These are phyloP conservation scores for Chloris gayana DNA, from an alignment of 176 grass and related monocot genomes.

Conservation along the genomic window DNA sequence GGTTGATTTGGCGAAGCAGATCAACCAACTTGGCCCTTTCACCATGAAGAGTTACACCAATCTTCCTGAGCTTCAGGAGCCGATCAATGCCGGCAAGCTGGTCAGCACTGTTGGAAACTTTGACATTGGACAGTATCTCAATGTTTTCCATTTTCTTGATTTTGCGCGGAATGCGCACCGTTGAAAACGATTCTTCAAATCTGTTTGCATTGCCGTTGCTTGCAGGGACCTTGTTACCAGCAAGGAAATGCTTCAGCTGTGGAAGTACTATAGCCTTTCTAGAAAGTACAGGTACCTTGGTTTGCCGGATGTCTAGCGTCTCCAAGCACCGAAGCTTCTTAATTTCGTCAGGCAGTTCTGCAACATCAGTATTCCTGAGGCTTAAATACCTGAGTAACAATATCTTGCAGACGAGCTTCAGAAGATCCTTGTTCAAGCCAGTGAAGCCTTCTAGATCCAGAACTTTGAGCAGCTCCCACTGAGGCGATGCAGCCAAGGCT, in stretches of 20 bases:
- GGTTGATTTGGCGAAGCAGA: not conserved
- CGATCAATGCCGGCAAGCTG: not conserved
- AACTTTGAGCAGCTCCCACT: conserved; percentile 1
- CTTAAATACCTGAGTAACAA: conserved; percentile 35
- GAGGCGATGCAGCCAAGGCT: not conserved
- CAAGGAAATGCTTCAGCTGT: conserved; percentile 2
- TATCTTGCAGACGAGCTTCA: conserved; percentile 36
- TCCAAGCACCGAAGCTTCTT: conserved; percentile 17
- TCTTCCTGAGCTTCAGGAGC: conserved; percentile 13
- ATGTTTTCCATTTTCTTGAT: not conserved
- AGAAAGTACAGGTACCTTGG: not conserved
- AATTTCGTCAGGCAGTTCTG: conserved; percentile 14
- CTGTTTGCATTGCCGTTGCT: too few species aligned
- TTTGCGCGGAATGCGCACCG: not conserved
- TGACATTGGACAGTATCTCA: not conserved
- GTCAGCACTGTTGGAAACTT: not conserved
- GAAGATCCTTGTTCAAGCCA: not conserved
- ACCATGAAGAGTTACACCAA: conserved; percentile 14
- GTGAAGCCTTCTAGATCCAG: conserved; percentile 37
- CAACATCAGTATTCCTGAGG: conserved; percentile 11
- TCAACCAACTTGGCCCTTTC: not conserved
- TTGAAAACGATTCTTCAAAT: not conserved
- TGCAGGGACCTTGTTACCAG: not conserved
- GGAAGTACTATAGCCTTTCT: not conserved
- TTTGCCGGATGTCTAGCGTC: conserved; percentile 34